These are phyloP conservation scores for Aspergillus texensis DNA, from an alignment of 2,329 filamentous ascomycete species.

Conservation along the genomic window DNA sequence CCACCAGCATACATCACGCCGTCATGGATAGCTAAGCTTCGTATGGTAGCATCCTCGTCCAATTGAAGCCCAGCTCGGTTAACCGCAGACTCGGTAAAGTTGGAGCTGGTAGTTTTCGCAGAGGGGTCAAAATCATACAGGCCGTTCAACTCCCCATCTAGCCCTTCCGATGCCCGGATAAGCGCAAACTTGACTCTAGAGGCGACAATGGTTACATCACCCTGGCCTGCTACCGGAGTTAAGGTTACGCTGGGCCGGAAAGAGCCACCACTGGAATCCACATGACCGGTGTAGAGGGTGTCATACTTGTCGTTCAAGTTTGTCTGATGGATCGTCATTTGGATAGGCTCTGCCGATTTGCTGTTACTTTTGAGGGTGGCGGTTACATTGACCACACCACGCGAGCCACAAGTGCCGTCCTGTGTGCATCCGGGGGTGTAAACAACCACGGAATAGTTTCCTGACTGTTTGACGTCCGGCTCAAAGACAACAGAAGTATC, in stretches of 20 bases:
- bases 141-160: constrained; percentile 78
- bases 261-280: constrained; percentile 71
- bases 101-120: constrained; percentile 55
- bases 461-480: constrained; percentile 83
- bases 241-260: constrained; percentile 84
- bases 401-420: constrained; percentile 73
- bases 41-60: constrained; percentile 67
- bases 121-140: constrained; percentile 85
- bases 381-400: constrained; percentile 82
- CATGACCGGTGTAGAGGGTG: constrained; percentile 80
- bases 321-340: constrained; percentile 76
- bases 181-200: constrained; percentile 77
- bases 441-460: constrained; percentile 87
- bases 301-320: constrained; percentile 98
- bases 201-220: constrained; percentile 78
- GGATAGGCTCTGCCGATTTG: constrained; percentile 53
- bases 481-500: constrained; percentile 67
- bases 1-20: constrained; percentile 76
- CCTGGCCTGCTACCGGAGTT: constrained; percentile 63
- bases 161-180: constrained; percentile 62
- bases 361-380: constrained; percentile 62
- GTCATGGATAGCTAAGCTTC: constrained; percentile 65
- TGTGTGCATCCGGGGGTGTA: constrained; percentile 90
- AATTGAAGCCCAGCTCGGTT: constrained; percentile 75
- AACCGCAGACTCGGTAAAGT: constrained; percentile 73